These are phyloP conservation scores for Suillus fuscotomentosus DNA, from an alignment of 768 basidiomycete species.

Conservation along the genomic window DNA sequence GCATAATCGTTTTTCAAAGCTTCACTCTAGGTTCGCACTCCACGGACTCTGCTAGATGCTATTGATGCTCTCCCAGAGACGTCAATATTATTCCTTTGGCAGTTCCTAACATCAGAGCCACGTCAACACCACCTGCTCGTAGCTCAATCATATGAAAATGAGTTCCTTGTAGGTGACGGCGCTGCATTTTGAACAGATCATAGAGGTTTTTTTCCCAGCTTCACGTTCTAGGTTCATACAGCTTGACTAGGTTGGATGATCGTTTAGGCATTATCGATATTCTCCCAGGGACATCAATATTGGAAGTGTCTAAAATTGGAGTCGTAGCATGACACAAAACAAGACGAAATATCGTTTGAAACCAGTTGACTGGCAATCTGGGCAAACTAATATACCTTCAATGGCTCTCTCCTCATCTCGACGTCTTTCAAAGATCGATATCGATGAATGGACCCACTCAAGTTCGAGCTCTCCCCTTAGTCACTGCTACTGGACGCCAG, in stretches of 20 bases:
- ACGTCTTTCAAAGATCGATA: no score
- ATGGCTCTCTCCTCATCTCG: no score
- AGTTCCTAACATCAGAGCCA: not conserved
- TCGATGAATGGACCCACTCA: no score
- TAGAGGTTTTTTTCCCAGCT: not conserved
- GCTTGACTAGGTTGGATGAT: not conserved
- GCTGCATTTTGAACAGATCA: not conserved
- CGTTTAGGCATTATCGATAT: not conserved
- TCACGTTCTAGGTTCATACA: not conserved
- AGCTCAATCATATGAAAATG: not conserved
- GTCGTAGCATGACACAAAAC: not conserved
- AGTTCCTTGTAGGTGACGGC: not conserved
- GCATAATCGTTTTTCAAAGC: no score
- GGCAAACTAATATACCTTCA: no score
- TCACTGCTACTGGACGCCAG: no score
- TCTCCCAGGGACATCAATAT: not conserved
- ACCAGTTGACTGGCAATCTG: no score
- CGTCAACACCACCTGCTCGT: not conserved
- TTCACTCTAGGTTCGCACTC: no score
- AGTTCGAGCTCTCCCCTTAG: no score
- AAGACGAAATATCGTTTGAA: no score
- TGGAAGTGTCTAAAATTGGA: not conserved
- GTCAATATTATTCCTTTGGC: not conserved
- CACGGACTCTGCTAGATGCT: no score
- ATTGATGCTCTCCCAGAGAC: not conserved